A percentile compares a stretch with the other conserved stretches of the same genome.
Conservation (phyloP, 1,284 basidiomycete species). For the Athelia psychrophila region DNA sequence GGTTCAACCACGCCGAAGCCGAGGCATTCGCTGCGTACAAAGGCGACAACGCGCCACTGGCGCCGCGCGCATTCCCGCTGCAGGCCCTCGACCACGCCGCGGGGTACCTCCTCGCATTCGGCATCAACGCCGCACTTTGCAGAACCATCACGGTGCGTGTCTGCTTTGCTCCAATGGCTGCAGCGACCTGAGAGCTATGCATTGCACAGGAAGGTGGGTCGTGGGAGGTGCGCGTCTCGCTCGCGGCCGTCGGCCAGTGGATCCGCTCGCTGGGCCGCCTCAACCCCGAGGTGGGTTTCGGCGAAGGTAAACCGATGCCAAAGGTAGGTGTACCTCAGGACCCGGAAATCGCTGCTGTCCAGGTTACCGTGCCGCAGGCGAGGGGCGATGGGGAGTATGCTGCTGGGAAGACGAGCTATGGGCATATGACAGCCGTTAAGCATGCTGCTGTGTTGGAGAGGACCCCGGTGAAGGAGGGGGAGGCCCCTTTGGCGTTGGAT, state of each 20-base stretch:
- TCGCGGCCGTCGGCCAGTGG: conserved; percentile 55
- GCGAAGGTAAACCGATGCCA: conserved; percentile 34
- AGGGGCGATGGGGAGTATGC: conserved; percentile 2
- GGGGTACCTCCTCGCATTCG: conserved; percentile 59
- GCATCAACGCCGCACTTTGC: conserved; percentile 53
- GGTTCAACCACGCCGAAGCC: conserved; percentile 60
- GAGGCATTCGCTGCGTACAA: conserved; percentile 38
- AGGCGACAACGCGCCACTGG: conserved; percentile 11
- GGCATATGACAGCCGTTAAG: conserved; percentile 40
- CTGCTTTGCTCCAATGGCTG: not conserved
- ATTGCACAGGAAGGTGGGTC: conserved; percentile 55
- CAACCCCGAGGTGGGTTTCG: conserved; percentile 37
- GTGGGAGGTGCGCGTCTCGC: conserved; percentile 59
- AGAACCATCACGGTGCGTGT: conserved; percentile 44
- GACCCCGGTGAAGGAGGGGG: conserved; percentile 42
- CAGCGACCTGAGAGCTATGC: not conserved
- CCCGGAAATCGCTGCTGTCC: conserved; percentile 34
- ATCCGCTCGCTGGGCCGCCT: conserved; percentile 53
- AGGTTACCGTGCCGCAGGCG: conserved; percentile 24
- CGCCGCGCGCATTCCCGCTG: conserved; percentile 53
- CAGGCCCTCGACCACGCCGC: conserved; percentile 65
- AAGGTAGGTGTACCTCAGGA: conserved; percentile 22
- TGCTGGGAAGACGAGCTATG: not conserved
- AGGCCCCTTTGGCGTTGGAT: conserved; percentile 31
- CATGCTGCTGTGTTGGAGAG: conserved; percentile 45